Evolutionary conservation across 352 stramenopile genomes (phyloP).

Genomic region (Phytopythium boreale): DNA sequence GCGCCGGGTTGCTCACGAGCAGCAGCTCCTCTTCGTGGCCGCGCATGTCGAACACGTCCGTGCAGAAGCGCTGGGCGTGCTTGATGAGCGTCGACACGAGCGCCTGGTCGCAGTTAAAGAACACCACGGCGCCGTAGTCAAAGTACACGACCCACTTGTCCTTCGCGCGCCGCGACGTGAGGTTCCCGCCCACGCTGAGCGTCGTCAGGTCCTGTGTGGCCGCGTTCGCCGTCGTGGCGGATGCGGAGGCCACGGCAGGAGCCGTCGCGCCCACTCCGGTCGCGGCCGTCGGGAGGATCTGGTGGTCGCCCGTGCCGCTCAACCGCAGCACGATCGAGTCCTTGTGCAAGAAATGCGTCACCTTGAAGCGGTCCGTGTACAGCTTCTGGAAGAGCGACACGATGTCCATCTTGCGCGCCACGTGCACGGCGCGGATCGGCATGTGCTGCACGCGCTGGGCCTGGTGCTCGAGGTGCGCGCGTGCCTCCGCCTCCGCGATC

Average conservation of each 20-base stretch:
- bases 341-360: conserved; percentile 77
- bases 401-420: conserved; percentile 87
- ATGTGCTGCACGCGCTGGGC: conserved; percentile 69
- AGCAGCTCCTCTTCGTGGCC: conserved; percentile 80
- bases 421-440: conserved; percentile 78
- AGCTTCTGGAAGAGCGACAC: conserved; percentile 83
- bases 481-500: conserved; percentile 57
- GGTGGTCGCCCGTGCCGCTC: conserved; percentile 33
- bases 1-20: conserved; percentile 58
- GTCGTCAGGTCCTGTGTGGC: conserved; percentile 28
- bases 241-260: conserved; percentile 8
- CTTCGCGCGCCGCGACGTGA: conserved; percentile 72
- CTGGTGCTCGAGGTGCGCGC: conserved; percentile 38
- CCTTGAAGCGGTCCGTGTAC: conserved; percentile 83
- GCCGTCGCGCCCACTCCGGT: conserved; percentile 22
- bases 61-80: conserved; percentile 73
- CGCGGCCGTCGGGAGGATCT: conserved; percentile 31
- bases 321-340: conserved; percentile 77
- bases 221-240: conserved; percentile 9
- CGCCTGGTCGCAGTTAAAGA: conserved; percentile 88
- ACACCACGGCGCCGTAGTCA: conserved; percentile 91
- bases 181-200: conserved; percentile 46
- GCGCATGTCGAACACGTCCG: conserved; percentile 73
- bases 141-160: conserved; percentile 93
- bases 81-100: conserved; percentile 73